These are phyloP conservation scores for Effrenium voratum DNA, from an alignment of 73 alveolate genomes.

Conservation along the genomic window DNA sequence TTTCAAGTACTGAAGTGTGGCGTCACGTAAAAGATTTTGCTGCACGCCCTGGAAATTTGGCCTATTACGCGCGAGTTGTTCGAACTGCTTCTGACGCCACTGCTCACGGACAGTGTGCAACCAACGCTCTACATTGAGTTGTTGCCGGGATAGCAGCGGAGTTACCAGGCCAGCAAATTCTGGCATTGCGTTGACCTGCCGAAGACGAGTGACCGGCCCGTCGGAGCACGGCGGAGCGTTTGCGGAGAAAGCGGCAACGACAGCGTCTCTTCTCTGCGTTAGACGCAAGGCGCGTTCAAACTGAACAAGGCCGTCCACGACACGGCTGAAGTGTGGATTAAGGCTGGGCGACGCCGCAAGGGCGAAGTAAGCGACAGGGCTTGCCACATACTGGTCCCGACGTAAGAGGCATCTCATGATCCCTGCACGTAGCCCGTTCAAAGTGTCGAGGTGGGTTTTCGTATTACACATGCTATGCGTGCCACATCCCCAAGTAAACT, in stretches of 20 bases:
- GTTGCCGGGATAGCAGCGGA: background rate
- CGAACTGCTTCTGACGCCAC: background rate
- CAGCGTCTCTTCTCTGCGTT: background rate
- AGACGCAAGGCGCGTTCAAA: background rate
- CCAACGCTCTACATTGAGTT: background rate
- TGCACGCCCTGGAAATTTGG: background rate
- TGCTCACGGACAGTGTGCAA: background rate
- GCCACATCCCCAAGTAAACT: constrained; percentile 9
- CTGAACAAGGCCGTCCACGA: background rate
- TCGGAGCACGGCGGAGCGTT: background rate
- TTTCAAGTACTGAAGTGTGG: background rate
- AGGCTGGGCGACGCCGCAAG: constrained; percentile 1
- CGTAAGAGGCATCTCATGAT: constrained; percentile 31
- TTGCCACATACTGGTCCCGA: background rate
- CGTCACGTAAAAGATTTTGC: background rate
- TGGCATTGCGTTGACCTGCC: background rate
- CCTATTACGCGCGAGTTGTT: background rate
- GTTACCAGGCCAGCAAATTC: background rate
- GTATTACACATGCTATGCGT: background rate
- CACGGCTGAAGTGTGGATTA: background rate
- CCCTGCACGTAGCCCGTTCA: background rate
- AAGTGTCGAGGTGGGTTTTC: background rate
- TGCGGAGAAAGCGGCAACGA: no score
- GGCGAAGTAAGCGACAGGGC: background rate
- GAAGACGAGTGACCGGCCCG: background rate